A percentile compares a stretch with the other conserved stretches of the same genome.
Evolutionary conservation across 1,284 basidiomycete genomes (phyloP).

Genomic region (Austroboletus olivaceoglutinosus): DNA sequence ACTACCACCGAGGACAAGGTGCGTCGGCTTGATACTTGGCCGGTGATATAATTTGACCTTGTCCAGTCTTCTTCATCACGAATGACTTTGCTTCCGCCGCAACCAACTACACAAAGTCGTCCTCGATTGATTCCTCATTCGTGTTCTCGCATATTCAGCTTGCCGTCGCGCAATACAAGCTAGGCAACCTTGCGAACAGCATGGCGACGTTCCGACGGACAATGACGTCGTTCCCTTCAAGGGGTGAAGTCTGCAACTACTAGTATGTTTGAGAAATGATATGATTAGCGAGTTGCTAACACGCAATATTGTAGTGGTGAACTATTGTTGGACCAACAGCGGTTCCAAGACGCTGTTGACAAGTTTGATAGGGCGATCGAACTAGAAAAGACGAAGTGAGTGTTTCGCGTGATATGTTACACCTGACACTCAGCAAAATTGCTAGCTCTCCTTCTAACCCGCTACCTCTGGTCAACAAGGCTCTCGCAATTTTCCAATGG

Average conservation of each 20-base stretch:
- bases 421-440: background rate
- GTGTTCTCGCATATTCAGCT: conserved; percentile 97
- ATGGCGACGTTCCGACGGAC: conserved; percentile 90
- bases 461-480: conserved; percentile 97
- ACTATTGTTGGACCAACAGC: conserved; percentile 89
- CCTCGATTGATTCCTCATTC: conserved; percentile 77
- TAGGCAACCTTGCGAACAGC: conserved; percentile 71
- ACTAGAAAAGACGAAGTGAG: conserved; percentile 77
- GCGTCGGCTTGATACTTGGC: conserved; percentile 14
- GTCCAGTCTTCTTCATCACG: conserved; percentile 90
- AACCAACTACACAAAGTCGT: conserved; percentile 88
- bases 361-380: conserved; percentile 94
- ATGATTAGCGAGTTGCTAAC: conserved; percentile 6
- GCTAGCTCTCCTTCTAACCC: conserved; percentile 73
- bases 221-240: conserved; percentile 76
- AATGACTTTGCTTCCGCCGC: conserved; percentile 86
- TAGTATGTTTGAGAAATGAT: conserved; percentile 54
- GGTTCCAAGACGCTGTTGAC: conserved; percentile 89
- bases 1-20: conserved; percentile 99
- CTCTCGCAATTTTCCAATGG: conserved; percentile 94
- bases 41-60: conserved; percentile 1
- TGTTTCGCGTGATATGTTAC: conserved; percentile 7
- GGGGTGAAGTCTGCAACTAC: conserved; percentile 88
- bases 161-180: conserved; percentile 97
- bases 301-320: conserved; percentile 69